Conservation (phyloP, 257 asterid species). For the Salvia rosmarinus region DNA sequence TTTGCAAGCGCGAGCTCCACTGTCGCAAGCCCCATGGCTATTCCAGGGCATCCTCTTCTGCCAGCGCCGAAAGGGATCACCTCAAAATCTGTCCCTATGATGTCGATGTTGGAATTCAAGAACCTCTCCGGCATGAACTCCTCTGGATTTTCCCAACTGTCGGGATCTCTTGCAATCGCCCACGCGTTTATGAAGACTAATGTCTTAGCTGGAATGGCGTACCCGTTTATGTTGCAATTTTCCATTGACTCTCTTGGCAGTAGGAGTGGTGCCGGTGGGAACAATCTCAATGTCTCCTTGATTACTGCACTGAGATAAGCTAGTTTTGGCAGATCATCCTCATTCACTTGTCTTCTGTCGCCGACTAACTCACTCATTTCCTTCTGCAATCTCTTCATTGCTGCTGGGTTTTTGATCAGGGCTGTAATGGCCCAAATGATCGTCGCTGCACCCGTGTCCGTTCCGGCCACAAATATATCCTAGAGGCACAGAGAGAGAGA, state of each 20-base stretch:
- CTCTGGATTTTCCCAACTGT: constrained; percentile 41
- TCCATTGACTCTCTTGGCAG: constrained; percentile 43
- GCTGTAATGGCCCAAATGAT: constrained; percentile 49
- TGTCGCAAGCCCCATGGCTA: constrained; percentile 44
- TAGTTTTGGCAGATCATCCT: constrained; percentile 45
- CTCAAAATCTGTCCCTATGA: constrained; percentile 40
- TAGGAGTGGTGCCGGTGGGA: constrained; percentile 52
- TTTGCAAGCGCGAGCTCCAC: constrained; percentile 55
- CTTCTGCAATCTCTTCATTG: constrained; percentile 36
- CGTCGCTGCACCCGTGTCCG: constrained; percentile 47
- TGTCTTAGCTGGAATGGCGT: constrained; percentile 43
- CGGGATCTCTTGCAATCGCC: constrained; percentile 59
- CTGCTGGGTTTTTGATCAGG: constrained; percentile 34
- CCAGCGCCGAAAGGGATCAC: constrained; percentile 57
- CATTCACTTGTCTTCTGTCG: constrained; percentile 32
- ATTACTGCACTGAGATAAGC: constrained; percentile 45
- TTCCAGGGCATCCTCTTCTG: constrained; percentile 55
- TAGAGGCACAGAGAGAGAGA: background rate
- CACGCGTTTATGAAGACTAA: constrained; percentile 47
- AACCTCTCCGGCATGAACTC: constrained; percentile 53
- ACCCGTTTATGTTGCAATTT: constrained; percentile 36
- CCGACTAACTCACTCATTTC: constrained; percentile 36
- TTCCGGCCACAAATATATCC: constrained; percentile 49
- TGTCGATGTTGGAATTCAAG: constrained; percentile 35
- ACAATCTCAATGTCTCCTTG: constrained; percentile 47